phyloP scores from a whole-genome alignment of 2,329 filamentous ascomycete genomes.

The Fusarium austroafricanum region DNA sequence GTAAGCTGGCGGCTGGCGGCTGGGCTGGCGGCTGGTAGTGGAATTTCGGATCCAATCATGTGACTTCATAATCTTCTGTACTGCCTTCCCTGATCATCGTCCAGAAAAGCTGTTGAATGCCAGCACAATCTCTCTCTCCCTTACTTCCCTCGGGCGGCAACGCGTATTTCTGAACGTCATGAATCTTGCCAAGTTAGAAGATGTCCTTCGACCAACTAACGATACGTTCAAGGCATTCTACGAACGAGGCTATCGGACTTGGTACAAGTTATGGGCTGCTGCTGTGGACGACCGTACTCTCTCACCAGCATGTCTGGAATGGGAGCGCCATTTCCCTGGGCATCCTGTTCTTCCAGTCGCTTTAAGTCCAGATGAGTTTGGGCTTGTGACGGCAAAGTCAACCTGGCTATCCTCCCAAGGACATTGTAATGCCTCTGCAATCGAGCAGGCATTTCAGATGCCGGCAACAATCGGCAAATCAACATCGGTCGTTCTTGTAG shows the following conservation, averaged over 20 bases:
- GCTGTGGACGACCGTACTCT: neutral
- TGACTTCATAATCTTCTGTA: too few relatives aligned
- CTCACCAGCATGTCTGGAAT: constrained; percentile 3
- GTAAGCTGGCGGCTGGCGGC: too few relatives aligned
- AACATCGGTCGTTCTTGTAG: neutral
- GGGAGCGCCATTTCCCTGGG: constrained; percentile 4
- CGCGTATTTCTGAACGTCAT: neutral
- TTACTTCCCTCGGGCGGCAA: too few relatives aligned
- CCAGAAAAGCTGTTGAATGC: too few relatives aligned
- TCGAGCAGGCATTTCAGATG: constrained; percentile 11
- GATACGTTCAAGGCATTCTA: constrained; percentile 7
- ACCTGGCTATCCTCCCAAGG: constrained; percentile 5
- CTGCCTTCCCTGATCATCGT: too few relatives aligned
- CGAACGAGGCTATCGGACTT: constrained; percentile 12
- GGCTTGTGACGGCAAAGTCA: constrained; percentile 4
- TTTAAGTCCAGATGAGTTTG: constrained; percentile 1
- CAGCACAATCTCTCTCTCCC: too few relatives aligned
- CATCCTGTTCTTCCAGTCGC: constrained; percentile 6
- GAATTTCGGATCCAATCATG: too few relatives aligned
- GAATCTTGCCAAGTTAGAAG: neutral
- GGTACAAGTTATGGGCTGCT: constrained; percentile 1
- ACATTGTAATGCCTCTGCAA: neutral
- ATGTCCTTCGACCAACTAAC: constrained; percentile 3
- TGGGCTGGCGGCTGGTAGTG: too few relatives aligned
- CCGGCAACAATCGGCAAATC: neutral